Evolutionary conservation across 306 rosid species (phyloP), one percentile per base, ranked within the genome.

Genomic region (Cicer arietinum): DNA sequence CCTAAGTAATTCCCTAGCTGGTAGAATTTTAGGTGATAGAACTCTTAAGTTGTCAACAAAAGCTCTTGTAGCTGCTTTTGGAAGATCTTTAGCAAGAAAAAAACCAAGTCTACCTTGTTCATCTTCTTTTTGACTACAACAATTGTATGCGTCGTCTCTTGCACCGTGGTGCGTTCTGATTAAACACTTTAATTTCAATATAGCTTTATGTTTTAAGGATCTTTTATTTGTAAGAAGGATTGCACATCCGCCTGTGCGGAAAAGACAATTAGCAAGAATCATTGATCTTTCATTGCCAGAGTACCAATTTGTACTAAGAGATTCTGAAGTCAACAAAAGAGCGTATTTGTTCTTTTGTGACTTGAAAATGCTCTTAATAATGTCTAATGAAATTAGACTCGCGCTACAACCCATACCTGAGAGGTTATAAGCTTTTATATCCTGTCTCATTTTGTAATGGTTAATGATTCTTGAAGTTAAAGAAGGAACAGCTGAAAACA

Each of bases 321-420:
- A 90, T 67, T 94, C 97, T 0, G 97, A 92, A 0, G 97, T 92
- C 12, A 94, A 83, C 40, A 94, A 80, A 6, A 94, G 90, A 4
- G 96, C 99, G n/a, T 6, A 44, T 39, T 83, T 43, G 83, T 94
- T 90, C 57, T 73, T 82, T 8, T 79, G 53, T 12, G 86, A 80
- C 81, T 89, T 92, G 81, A 94, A 85, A 3, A 90, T 61, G 66
- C 77, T 76, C 3, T 45, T 65, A 3, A 89, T 81, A 10, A 92
- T 6, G 81, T 92, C 97, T 8, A 89, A 14, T 0, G 99, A 94
- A 10, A 94, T 80, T 0, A 94, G 82, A 79, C 97, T 92, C 0
- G 99, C 99, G 20, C 95, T 89, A 69, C 99, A 94, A 0, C 99
- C 99, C 99, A 94, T 94, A 0, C 97, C 99, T 4, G 86, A 78